Conservation (phyloP, 2,329 filamentous ascomycete genomes). For the Pseudogymnoascus sp. region DNA sequence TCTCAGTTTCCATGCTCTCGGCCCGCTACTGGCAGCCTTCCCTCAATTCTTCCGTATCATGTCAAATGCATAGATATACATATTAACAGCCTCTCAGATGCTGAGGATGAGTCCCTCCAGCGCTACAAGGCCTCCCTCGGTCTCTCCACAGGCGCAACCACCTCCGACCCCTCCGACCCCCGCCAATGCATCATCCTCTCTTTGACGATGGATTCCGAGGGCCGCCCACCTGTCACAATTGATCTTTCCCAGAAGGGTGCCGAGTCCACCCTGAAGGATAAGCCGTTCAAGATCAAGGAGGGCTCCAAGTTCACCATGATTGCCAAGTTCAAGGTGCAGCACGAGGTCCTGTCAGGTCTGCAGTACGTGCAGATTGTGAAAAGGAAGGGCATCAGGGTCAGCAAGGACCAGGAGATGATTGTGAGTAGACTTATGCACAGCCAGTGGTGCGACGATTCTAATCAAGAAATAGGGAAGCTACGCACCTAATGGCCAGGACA, state of each 20-base stretch:
- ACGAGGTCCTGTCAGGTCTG: conserved; percentile 87
- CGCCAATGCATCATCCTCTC: conserved; percentile 90
- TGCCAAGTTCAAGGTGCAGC: conserved; percentile 88
- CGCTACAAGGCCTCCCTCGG: conserved; percentile 97
- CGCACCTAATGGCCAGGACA: conserved; percentile 83
- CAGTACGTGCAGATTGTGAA: conserved; percentile 95
- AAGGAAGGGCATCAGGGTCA: conserved; percentile 74
- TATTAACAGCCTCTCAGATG: conserved; percentile 30
- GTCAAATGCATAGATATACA: neutral
- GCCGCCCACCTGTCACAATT: conserved; percentile 77
- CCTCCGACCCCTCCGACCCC: conserved; percentile 70
- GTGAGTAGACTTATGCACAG: conserved; percentile 42
- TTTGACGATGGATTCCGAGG: conserved; percentile 77
- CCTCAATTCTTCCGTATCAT: neutral
- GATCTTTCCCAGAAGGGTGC: conserved; percentile 70
- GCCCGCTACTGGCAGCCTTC: neutral
- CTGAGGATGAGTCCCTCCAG: conserved; percentile 84
- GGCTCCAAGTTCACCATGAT: conserved; percentile 90
- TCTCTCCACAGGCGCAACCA: conserved; percentile 61
- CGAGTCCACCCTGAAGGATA: conserved; percentile 70
- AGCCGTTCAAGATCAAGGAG: conserved; percentile 97
- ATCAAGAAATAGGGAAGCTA: conserved; percentile 63
- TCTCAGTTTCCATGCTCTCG: neutral
- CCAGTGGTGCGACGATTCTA: neutral
- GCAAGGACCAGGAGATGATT: conserved; percentile 98